Percentiles rank a stretch among this genome's conserved stretches.
These are phyloP conservation scores for Stachybotrys chlorohalonatus DNA, from an alignment of 2,329 filamentous ascomycete genomes.

Conservation along the genomic window DNA sequence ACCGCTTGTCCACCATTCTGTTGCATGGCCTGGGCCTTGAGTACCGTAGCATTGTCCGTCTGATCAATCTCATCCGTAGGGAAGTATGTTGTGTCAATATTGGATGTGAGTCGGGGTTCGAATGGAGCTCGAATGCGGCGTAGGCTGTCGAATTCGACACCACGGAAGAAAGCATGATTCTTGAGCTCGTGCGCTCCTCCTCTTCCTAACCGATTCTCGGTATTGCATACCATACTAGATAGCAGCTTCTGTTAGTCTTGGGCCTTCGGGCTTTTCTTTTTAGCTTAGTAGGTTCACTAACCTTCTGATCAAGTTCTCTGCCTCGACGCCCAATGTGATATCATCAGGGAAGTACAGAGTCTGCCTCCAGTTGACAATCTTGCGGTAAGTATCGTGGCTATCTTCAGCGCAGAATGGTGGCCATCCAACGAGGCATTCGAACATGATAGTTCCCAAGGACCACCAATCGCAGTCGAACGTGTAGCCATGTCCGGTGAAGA, in stretches of 20 bases:
- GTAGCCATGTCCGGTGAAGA: constrained; percentile 94
- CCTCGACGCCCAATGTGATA: constrained; percentile 77
- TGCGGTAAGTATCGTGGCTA: constrained; percentile 93
- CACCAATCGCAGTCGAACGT: constrained; percentile 98
- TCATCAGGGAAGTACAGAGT: constrained; percentile 96
- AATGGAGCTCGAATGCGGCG: constrained; percentile 92
- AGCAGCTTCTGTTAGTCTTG: neutral
- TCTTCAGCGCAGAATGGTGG: constrained; percentile 98
- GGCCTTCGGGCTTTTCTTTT: neutral
- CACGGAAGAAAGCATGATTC: constrained; percentile 89
- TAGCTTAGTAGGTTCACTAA: constrained; percentile 33
- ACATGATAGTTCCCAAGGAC: constrained; percentile 98
- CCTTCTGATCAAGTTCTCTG: constrained; percentile 88
- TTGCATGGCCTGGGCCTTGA: constrained; percentile 74
- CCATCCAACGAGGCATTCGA: constrained; percentile 97
- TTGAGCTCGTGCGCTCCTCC: constrained; percentile 89
- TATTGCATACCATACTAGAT: constrained; percentile 79
- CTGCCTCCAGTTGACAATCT: constrained; percentile 98
- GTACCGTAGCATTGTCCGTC: constrained; percentile 80
- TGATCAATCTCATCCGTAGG: constrained; percentile 97
- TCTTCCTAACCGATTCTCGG: constrained; percentile 82
- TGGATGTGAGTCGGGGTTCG: constrained; percentile 85
- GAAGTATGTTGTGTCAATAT: constrained; percentile 97
- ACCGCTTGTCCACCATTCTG: constrained; percentile 42
- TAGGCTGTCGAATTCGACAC: constrained; percentile 88